Conservation (phyloP, 805 yeast species). For the Zygoascus ofunaensis region DNA sequence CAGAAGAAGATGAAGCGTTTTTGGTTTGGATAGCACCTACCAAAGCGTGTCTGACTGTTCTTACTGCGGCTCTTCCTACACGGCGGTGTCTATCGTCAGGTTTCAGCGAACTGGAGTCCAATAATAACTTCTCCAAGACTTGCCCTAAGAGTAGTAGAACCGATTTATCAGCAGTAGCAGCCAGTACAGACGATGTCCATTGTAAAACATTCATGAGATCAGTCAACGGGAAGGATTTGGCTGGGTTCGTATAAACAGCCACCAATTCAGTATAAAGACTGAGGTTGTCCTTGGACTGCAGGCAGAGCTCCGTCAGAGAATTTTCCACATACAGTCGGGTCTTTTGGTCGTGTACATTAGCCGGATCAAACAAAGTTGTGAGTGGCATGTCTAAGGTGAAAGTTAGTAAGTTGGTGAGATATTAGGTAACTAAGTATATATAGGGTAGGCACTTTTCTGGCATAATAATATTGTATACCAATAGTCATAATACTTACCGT, state of each 20-base stretch:
- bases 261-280: not conserved
- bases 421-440: no score
- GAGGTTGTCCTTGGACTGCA: not conserved
- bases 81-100: conserved; percentile 12
- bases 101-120: conserved; percentile 8
- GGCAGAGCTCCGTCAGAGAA: not conserved
- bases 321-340: not conserved
- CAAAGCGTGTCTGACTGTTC: not conserved
- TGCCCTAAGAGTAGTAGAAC: not conserved
- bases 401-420: no score
- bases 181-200: conserved; percentile 42
- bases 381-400: no score
- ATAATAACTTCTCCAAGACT: conserved; percentile 31
- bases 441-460: no score
- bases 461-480: no score
- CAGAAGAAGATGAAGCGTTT: not conserved
- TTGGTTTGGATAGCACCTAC: not conserved
- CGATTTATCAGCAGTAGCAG: conserved; percentile 6
- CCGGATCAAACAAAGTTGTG: not conserved
- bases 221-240: not conserved
- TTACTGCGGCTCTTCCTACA: conserved; percentile 1
- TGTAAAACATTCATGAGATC: conserved; percentile 49
- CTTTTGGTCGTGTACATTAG: not conserved
- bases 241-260: not conserved
- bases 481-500: no score